Evolutionary conservation across 164 flowering plant species (phyloP), one percentile per base, ranked within the genome.

Genomic region (Amborella trichopoda): DNA sequence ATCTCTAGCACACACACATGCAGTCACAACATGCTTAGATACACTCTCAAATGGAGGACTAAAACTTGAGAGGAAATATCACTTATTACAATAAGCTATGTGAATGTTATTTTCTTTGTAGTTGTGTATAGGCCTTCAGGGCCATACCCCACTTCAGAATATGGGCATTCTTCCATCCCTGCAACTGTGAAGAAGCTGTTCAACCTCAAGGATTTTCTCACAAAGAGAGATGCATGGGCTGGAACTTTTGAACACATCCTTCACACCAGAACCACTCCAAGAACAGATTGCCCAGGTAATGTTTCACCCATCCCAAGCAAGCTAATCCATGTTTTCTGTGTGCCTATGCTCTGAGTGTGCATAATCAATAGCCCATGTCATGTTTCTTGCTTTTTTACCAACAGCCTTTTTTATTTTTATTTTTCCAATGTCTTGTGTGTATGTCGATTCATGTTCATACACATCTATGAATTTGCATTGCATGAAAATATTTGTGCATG

Each of bases 161-260:
- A 61, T 44, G 94, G 81, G 65, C 96, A 88, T 63, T 88, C 94
- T 1, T 88, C 97, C 14, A 84, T 88, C 30, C 69, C 94, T 12
- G 94, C 94, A 21, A 88, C 94, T 3, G 72, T 88, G 6, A 84
- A 88, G 56, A 84, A 80, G 74, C 65, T 88, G 5, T 84, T 81
- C 60, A 66, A 76, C 50, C 61, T 84, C 18, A 73, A 74, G 25
- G 58, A 71, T 4, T 84, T 83, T 39, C 62, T 81, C 12, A 88
- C 88, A 1, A 79, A 80, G 68, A 80, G 96, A 1, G 96, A 88
- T 38, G 94, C 65, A 3, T 88, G 96, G 94, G 94, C 96, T 0
- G 94, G 91, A 19, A 81, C 96, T 0, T 79, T 83, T 40, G 96
- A 83, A 2, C 8, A 13, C 40, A 36, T 41, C 9, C 66, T 79